A percentile compares a stretch with the other conserved stretches of the same genome.
phyloP scores from a whole-genome alignment of 208 protist species.

The Polymyxa betae region DNA sequence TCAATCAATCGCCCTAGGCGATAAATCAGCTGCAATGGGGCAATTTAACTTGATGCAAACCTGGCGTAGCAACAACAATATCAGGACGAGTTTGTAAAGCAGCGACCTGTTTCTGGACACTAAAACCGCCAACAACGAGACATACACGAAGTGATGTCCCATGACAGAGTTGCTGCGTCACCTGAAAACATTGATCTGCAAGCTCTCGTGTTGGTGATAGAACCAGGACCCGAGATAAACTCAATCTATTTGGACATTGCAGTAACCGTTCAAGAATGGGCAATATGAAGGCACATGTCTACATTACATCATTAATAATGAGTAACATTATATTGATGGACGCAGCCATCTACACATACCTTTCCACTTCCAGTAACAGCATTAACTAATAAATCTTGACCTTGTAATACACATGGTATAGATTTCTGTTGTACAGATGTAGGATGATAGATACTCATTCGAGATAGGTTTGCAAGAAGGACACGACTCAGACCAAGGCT shows the following conservation, averaged over 20 bases:
- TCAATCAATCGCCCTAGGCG: conserved; percentile 53
- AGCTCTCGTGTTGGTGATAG: conserved; percentile 66
- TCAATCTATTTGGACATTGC: background rate
- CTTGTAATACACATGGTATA: conserved; percentile 63
- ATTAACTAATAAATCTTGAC: conserved; percentile 55
- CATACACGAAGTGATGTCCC: conserved; percentile 56
- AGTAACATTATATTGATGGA: background rate
- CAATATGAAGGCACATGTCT: conserved; percentile 63
- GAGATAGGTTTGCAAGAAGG: conserved; percentile 50
- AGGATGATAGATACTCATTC: conserved; percentile 52
- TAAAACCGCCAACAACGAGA: conserved; percentile 60
- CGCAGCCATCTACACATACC: background rate
- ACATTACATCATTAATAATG: background rate
- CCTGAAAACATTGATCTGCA: conserved; percentile 57
- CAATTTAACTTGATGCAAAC: background rate
- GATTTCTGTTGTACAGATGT: conserved; percentile 63
- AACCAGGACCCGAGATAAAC: conserved; percentile 54
- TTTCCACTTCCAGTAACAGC: conserved; percentile 68
- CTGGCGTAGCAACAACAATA: conserved; percentile 67
- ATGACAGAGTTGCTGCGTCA: conserved; percentile 32
- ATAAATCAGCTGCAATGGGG: background rate
- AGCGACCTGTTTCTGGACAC: conserved; percentile 38
- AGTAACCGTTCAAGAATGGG: conserved; percentile 64
- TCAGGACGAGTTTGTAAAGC: conserved; percentile 56
- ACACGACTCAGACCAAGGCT: conserved; percentile 47